Evolutionary conservation across 2,329 filamentous ascomycete genomes (phyloP), one percentile per base, ranked within the genome.

Genomic region (Botrytis elliptica): DNA sequence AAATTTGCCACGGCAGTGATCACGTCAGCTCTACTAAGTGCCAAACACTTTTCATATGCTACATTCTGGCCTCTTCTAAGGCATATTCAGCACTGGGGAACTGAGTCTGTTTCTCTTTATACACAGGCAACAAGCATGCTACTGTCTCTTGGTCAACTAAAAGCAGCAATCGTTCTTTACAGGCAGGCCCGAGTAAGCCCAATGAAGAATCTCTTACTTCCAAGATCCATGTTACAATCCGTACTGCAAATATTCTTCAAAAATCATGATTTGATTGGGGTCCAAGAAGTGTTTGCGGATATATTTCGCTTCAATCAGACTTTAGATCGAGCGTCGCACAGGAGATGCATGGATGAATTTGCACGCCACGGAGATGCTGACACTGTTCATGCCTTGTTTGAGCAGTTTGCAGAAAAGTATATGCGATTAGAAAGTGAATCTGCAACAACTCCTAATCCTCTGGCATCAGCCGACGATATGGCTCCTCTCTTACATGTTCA

Each of bases 401-500:
- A 84, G 14, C 82, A 83, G 57, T 83, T 77, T 75, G 67, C 77
- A 18, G 72, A 74, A 55, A 75, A 73, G 29, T 78, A 73, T 71
- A 40, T 70, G 72, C 63, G 46, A 49, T 63, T 42, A 44, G 64
- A 42, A 65, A 42, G 16, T 69, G n/a, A 42, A 55, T 57, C 66
- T 20, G 25, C 36, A 42, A 42, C 36, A 33, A 4, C 18, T 8
- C 66, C 66, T 55, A 63, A 73, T n/a, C 44, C 71, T 68, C 59
- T 55, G 69, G 66, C 66, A 49, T 66, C 67, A 42, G 74, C 78
- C 42, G 75, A 78, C 40, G 79, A 80, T 60, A 75, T 89, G 75
- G 80, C 85, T n/a, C 88, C 89, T 64, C 84, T 94, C 4, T 84
- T 97, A 59, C 89, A 92, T 76, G 92, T 91, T 0, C 89, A 95